phyloP scores from a whole-genome alignment of 441 rosid species.

The Euphorbia schlechtendalii region DNA sequence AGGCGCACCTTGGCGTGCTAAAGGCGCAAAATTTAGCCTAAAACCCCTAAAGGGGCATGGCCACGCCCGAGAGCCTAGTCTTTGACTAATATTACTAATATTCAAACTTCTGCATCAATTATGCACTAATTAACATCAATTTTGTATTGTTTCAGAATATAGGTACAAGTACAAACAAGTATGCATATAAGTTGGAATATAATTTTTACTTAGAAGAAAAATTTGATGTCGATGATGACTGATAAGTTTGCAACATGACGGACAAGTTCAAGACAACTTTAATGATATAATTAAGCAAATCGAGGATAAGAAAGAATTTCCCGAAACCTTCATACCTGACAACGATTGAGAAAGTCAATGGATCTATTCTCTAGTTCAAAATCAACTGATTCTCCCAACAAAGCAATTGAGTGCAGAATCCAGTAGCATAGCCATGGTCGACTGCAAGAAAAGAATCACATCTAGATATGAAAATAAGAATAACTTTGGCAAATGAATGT shows the following conservation, averaged over 20 bases:
- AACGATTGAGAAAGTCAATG: constrained; percentile 63
- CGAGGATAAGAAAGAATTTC: background rate
- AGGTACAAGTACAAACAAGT: background rate
- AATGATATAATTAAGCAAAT: background rate
- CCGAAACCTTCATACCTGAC: constrained; percentile 51
- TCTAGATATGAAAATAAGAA: background rate
- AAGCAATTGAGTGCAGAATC: constrained; percentile 82
- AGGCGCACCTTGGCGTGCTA: no score
- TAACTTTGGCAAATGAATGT: background rate
- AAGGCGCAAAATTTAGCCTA: no score
- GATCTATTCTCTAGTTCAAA: constrained; percentile 40
- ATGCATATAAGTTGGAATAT: background rate
- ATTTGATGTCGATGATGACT: background rate
- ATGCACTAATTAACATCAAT: no score
- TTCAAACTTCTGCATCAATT: no score
- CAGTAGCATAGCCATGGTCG: constrained; percentile 98
- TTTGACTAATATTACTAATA: no score
- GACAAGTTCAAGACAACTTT: background rate
- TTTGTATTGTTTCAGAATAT: background rate
- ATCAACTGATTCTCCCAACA: constrained; percentile 64
- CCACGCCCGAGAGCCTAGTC: no score
- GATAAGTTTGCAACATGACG: background rate
- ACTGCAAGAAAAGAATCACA: constrained; percentile 29
- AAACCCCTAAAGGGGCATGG: no score
- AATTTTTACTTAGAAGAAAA: background rate